Evolutionary conservation across 1,284 basidiomycete species (phyloP).

Genomic region (Anthracocystis setariae): DNA sequence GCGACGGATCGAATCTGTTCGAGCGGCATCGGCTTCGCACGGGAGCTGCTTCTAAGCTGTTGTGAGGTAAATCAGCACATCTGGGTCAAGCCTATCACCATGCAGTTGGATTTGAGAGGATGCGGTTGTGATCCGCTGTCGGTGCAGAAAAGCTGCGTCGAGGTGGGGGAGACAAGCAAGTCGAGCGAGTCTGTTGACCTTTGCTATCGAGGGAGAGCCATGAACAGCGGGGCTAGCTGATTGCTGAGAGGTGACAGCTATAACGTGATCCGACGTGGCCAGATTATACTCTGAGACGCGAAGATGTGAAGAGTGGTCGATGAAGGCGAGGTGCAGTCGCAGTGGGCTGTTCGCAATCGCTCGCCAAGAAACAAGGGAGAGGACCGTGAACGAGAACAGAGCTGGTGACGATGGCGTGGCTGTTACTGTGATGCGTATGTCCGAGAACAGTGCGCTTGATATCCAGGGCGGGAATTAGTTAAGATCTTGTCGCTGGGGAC

Average conservation of each 20-base stretch:
- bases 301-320: too few species aligned
- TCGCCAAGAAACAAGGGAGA: too few species aligned
- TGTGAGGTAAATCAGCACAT: constrained; percentile 28
- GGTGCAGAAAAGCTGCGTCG: background rate
- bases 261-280: background rate
- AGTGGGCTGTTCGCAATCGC: too few species aligned
- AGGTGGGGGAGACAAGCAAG: background rate
- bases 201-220: constrained; percentile 1
- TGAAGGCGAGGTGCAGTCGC: too few species aligned
- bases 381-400: too few species aligned
- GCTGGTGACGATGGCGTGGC: too few species aligned
- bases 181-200: constrained; percentile 2
- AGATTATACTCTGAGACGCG: background rate
- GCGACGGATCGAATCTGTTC: constrained; percentile 52
- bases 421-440: too few species aligned
- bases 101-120: background rate
- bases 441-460: too few species aligned
- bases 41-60: constrained; percentile 3
- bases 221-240: constrained; percentile 11
- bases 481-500: too few species aligned
- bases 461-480: too few species aligned
- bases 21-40: constrained; percentile 39
- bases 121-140: background rate
- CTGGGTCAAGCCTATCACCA: background rate
- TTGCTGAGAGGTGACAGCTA: background rate